A percentile compares a stretch with the other conserved stretches of the same genome.
phyloP scores from a whole-genome alignment of 257 asterid genomes.

The Echium plantagineum region DNA sequence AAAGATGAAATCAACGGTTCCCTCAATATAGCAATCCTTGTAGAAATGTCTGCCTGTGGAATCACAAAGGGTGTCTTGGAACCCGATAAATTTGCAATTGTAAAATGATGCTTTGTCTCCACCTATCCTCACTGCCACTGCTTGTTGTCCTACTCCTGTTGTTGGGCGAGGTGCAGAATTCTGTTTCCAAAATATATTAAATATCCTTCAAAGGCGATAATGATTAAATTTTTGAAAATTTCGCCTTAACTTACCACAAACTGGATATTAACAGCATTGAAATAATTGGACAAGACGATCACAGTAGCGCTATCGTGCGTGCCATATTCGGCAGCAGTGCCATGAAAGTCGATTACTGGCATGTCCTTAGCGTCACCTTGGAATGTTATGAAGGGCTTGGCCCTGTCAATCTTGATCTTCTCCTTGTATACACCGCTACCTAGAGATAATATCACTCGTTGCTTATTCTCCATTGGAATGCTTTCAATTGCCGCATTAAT shows the following conservation, averaged over 20 bases:
- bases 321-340: constrained; percentile 42
- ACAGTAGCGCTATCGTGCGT: constrained; percentile 59
- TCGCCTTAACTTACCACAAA: constrained; percentile 59
- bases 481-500: constrained; percentile 47
- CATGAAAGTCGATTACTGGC: constrained; percentile 31
- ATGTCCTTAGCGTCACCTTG: constrained; percentile 40
- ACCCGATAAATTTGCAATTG: constrained; percentile 53
- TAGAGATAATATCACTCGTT: constrained; percentile 34
- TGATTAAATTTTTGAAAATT: too few species aligned
- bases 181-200: constrained; percentile 20
- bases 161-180: constrained; percentile 62
- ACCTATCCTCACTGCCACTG: constrained; percentile 37
- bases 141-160: constrained; percentile 35
- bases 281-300: constrained; percentile 37
- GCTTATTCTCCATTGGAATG: constrained; percentile 34
- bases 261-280: constrained; percentile 44
- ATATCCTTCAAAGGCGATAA: too few species aligned
- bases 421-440: constrained; percentile 65
- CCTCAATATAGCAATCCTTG: constrained; percentile 76
- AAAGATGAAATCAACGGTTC: constrained; percentile 73
- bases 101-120: constrained; percentile 51
- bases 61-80: constrained; percentile 78
- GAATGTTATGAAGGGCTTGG: constrained; percentile 45
- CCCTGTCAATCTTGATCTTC: constrained; percentile 27
- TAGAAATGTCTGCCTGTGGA: constrained; percentile 50